Base-by-base conservation (phyloP, 192 early-diverging fungal species). In the Thamnidium elegans region DNA sequence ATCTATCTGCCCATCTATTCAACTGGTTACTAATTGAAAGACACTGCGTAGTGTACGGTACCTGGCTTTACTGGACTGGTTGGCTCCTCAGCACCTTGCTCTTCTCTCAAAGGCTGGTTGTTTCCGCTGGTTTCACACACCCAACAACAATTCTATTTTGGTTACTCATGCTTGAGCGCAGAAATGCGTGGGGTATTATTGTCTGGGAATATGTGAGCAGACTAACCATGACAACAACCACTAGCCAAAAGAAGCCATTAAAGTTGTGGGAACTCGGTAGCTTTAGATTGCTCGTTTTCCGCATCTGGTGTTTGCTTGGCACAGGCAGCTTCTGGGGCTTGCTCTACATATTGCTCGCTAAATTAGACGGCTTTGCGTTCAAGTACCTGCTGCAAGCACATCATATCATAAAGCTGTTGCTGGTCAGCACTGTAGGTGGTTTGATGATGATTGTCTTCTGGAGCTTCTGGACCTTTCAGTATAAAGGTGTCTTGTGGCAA, bases 391-490 rank as follows among this genome's bases (percentile, higher is more conserved):
- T 73, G 19, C 72, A 62, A 69, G 66, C 3, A 58, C 69, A 54
- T 51, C 70, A 43, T 46, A 76, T 47, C 62, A 59, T 78, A 30
- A 65, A 75, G 7, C 60, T 78, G 45, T 64, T 83, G 7, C 39
- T 75, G 23, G 72, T 72, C 8, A 77, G 76, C 50, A 50, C 76
- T 43, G 58, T 67, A 4, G 76, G 78, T 61, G 79, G 79, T 4
- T 23, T 81, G 48, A 68, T 83, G 52, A 69, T 83, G 73, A 67
- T 79, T 56, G 64, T 62, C 26, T 83, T 73, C 66, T 83, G 79
- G 79, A 81, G 79, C 13, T 83, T 83, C 43, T 83, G 81, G 81
- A 83, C 81, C 0, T 83, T 83, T 30, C 81, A 83, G 58, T 81
- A 81, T 55, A 69, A 76, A 23, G 81, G 79, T 0, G 75, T 83